Base-by-base conservation (phyloP, 2,329 filamentous ascomycete genomes). In the Fusarium luffae region DNA sequence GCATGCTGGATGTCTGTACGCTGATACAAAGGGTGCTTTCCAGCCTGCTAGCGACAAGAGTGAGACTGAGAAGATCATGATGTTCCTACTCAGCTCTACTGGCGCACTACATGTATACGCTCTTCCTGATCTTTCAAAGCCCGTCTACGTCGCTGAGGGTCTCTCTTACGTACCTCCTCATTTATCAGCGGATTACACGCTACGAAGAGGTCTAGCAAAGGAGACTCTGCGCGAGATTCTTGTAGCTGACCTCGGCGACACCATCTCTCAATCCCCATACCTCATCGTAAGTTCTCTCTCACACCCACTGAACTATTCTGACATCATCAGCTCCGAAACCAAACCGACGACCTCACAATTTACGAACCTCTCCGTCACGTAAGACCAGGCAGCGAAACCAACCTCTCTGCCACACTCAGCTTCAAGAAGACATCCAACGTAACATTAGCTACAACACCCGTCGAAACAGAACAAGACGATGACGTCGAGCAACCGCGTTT, bases 171-270 rank as follows among this genome's bases (percentile, higher is more conserved):
- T 97, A 4, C 93, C 93, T 0, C 90, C 92, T 0, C 85, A 92
- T 12, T 82, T 98, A 27, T 92, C 92, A 2, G 81, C 88, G 8
- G 92, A 95, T 37, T 92, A 90, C 73, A 83, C 88, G 1, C 83
- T 88, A 2, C 88, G 92, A 71, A 89, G 93, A 74, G 90, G 90
- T 48, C 89, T 89, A 23, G 87, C 88, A 10, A 91, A 90, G 73
- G 94, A 96, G 73, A 86, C 83, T 1, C 79, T 99, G 10, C 88
- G 89, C 1, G 95, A 99, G 78, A 87, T 97, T 7, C 77, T 97
- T 10, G 88, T 98, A 8, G 91, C 94, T 34, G 91, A 98, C 70
- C 85, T 99, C 14, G 96, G 96, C 27, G 93, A 97, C 75, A 81
- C 85, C 7, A 89, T 88, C 12, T 85, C 85, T 23, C 89, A 87